Conservation (phyloP, 257 asterid species). For the Cynanchum wilfordii region DNA sequence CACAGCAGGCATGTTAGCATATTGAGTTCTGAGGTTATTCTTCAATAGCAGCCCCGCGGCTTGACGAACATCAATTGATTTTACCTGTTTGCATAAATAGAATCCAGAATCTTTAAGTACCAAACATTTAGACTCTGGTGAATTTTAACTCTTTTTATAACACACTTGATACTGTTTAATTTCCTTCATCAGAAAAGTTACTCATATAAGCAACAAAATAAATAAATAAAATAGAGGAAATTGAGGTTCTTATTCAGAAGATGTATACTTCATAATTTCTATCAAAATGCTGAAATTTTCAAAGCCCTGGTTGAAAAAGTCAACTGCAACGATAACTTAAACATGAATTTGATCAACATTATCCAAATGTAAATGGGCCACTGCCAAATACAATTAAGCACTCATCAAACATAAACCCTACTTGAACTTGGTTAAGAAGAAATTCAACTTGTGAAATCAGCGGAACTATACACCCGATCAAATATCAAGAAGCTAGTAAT, state of each 20-base stretch:
- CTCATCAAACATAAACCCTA: constrained; percentile 12
- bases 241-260: background rate
- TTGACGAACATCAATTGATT: constrained; percentile 85
- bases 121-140: background rate
- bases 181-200: background rate
- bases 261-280: background rate
- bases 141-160: background rate
- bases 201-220: background rate
- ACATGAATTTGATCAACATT: constrained; percentile 9
- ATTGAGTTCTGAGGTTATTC: constrained; percentile 65
- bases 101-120: background rate
- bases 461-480: background rate
- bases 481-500: background rate
- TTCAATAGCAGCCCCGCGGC: constrained; percentile 95
- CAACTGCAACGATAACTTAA: background rate
- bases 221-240: background rate
- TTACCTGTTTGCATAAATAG: constrained; percentile 46
- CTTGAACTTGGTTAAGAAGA: background rate
- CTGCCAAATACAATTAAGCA: constrained; percentile 14
- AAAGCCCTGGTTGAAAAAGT: background rate
- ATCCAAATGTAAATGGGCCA: constrained; percentile 6
- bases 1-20: constrained; percentile 54
- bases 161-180: background rate
- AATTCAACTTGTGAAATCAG: background rate
- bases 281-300: background rate